Base-by-base conservation (phyloP, 2,329 filamentous ascomycete genomes). In the Sporothrix curviconia region DNA sequence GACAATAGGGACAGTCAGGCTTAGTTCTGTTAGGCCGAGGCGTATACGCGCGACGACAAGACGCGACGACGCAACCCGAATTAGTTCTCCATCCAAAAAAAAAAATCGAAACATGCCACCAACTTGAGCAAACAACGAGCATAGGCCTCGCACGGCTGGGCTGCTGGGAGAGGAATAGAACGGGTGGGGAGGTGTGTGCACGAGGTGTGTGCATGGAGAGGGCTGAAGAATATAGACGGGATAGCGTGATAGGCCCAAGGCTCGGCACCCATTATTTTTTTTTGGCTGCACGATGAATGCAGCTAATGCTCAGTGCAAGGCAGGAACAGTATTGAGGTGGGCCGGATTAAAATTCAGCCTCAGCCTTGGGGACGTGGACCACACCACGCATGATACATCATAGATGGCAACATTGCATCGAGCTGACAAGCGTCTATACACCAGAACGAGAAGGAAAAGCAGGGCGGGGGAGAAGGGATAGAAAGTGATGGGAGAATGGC, bases 1-100 rank as follows among this genome's bases (percentile, higher is more conserved):
- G 1, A 92, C 92, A 61, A 97, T 94, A 1, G 92, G 92, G 1
- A 97, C 92, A 2, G 92, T 96, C 61, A 97, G 76, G 68, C 91
- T 96, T 64, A 97, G 69, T 71, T 97, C 92, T 94, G 64, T 44
- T 24, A 22, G 39, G 19, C 14, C 32, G 32, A 46, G 52, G 30
- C 52, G 46, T 37, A 30, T 17, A 25, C 17, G 34, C 49, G 49
- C 46, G 28, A 30, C 11, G 17, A 30, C 28, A n/a, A n/a, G n/a
- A n/a, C n/a, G n/a, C 43, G 19, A 39, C 19, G 17, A 14, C 34
- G 14, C 9, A 19, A 17, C 28, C 19, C 22, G 34, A 30, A 37
- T 53, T 34, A 53, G 50, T 42, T 28, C n/a, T 55, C 8, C 28
- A 34, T 24, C 12, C 22, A 22, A 34, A 8, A 17, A 22, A 12